Base-by-base conservation (phyloP, 768 basidiomycete genomes). In the Trametes cubensis region DNA sequence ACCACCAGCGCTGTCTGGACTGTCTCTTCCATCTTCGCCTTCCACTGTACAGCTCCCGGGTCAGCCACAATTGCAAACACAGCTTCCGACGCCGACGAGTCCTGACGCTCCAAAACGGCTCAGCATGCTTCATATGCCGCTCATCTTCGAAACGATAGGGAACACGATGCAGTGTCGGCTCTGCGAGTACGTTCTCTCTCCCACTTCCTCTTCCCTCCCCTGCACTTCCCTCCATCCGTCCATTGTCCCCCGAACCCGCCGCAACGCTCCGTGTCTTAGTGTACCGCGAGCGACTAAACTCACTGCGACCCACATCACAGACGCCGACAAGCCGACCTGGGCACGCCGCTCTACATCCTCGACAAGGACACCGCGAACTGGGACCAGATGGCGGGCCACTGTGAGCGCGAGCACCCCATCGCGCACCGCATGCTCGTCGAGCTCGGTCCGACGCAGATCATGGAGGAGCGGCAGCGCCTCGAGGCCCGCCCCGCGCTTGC, bases 181-280 rank as follows among this genome's bases (percentile, higher is more conserved):
- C 48, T 69, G 68, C 68, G 48, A 21, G 68, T 66, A 55, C 39
- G 68, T 69, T 4, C 15, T n/a, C 26, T 14, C 23, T 21, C 47
- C 21, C n/a, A n/a, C n/a, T 42, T 41, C 23, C 21, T 23, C 30
- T 20, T 14, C n/a, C 14, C 60, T 3, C 51, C 7, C 34, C 25
- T 25, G n/a, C 11, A 4, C 17, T 8, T 28, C 5, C 2, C 21
- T 20, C 18, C 28, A 6, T 13, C 6, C 21, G 11, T 10, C 7
- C 41, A 7, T 26, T 4, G n/a, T 18, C 3, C 41, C 28, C 2
- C 46, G 23, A 17, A 8, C 17, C 15, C 17, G 21, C 1, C 50
- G 46, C 52, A 15, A 54, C n/a, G n/a, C n/a, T n/a, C n/a, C n/a
- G n/a, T n/a, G n/a, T n/a, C n/a, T n/a, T n/a, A n/a, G n/a, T n/a